phyloP scores from a whole-genome alignment of 1,284 basidiomycete genomes.

The Leucoagaricus sp. region DNA sequence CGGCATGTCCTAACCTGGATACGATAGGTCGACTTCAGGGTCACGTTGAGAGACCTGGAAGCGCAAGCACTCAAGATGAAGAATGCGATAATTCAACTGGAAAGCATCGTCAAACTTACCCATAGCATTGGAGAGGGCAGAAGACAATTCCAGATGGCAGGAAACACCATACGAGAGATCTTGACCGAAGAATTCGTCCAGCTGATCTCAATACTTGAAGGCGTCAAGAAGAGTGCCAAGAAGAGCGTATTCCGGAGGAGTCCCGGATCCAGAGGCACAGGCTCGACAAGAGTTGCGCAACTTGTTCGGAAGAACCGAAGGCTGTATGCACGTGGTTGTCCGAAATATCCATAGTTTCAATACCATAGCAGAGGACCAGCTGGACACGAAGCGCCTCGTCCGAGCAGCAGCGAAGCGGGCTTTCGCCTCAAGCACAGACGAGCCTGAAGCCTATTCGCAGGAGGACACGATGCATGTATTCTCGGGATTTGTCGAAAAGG shows the following conservation, averaged over 20 bases:
- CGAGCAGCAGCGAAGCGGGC: background rate
- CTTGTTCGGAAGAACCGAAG: background rate
- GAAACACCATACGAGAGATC: background rate
- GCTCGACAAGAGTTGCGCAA: background rate
- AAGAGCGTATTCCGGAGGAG: background rate
- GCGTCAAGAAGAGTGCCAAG: background rate
- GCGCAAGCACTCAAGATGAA: background rate
- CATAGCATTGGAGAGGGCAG: background rate
- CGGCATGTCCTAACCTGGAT: background rate
- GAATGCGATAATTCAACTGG: background rate
- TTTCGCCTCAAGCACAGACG: background rate
- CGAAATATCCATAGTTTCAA: background rate
- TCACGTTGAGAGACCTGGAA: background rate
- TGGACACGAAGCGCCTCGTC: background rate
- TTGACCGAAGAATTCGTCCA: background rate
- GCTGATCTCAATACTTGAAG: background rate
- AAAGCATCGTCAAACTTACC: background rate
- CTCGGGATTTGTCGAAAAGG: background rate
- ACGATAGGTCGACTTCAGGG: background rate
- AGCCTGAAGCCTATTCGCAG: background rate
- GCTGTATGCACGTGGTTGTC: background rate
- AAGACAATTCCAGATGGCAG: background rate
- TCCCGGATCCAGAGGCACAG: background rate
- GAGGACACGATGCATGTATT: background rate
- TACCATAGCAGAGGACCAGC: background rate